phyloP scores from a whole-genome alignment of 441 rosid species.

The Eruca vesicaria region DNA sequence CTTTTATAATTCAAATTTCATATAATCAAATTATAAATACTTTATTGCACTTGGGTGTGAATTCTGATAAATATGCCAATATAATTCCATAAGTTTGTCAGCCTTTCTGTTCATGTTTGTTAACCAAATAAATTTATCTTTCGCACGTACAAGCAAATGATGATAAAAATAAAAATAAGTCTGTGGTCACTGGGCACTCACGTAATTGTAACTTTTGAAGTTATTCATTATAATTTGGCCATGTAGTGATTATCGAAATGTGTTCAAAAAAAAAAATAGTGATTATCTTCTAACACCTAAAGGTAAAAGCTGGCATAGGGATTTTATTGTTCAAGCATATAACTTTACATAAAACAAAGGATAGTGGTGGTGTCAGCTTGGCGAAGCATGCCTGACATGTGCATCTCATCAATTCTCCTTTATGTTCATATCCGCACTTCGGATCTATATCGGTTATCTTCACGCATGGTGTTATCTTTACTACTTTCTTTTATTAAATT shows the following conservation, averaged over 20 bases:
- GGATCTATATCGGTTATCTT: constrained; percentile 23
- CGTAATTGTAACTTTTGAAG: neutral
- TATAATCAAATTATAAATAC: no score
- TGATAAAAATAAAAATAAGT: neutral
- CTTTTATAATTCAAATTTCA: no score
- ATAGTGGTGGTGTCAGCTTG: constrained; percentile 60
- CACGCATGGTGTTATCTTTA: constrained; percentile 22
- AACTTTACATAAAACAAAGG: constrained; percentile 39
- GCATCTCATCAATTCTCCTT: constrained; percentile 32
- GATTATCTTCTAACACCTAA: constrained; percentile 11
- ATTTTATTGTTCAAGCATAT: constrained; percentile 24
- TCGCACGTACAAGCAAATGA: neutral
- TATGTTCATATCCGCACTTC: constrained; percentile 31
- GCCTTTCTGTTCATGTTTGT: neutral
- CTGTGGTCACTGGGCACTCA: neutral
- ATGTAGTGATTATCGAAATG: neutral
- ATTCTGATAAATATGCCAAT: no score
- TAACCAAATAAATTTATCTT: neutral
- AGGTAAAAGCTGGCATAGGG: constrained; percentile 25
- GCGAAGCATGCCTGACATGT: constrained; percentile 44
- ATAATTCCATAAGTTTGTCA: neutral
- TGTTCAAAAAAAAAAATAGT: no score
- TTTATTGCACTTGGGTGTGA: no score
- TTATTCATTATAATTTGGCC: constrained; percentile 2
- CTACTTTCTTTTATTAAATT: neutral